Evolutionary conservation across 805 yeast species (phyloP).

Genomic region (Pichia insulana): DNA sequence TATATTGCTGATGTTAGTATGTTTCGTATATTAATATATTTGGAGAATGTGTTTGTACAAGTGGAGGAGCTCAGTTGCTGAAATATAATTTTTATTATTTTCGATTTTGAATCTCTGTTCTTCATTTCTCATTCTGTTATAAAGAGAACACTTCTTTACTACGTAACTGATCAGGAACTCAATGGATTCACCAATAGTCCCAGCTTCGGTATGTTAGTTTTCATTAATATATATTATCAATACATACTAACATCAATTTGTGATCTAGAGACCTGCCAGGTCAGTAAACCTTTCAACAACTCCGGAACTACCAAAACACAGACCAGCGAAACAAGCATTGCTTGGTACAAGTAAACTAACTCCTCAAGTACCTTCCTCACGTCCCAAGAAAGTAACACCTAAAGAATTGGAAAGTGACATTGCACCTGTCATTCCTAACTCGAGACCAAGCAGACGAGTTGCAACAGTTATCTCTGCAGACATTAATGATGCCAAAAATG

Average conservation of each 20-base stretch:
- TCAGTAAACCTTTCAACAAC: neutral
- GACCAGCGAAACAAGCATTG: conserved; percentile 8
- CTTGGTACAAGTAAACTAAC: neutral
- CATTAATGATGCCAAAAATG: too few species aligned
- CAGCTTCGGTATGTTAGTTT: neutral
- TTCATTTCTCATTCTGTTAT: too few species aligned
- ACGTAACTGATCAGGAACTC: too few species aligned
- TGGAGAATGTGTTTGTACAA: too few species aligned
- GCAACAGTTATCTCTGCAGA: too few species aligned
- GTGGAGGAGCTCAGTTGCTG: too few species aligned
- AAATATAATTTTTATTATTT: too few species aligned
- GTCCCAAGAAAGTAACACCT: conserved; percentile 2
- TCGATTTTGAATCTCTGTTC: too few species aligned
- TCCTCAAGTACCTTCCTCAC: conserved; percentile 3
- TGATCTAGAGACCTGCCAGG: conserved; percentile 2
- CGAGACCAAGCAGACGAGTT: conserved; percentile 8
- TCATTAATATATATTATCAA: neutral
- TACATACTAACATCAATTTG: neutral
- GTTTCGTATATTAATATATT: too few species aligned
- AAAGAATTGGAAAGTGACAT: neutral
- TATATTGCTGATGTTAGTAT: too few species aligned
- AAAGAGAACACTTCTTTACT: too few species aligned
- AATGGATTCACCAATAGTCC: neutral
- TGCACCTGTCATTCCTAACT: conserved; percentile 7
- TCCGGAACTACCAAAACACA: conserved; percentile 14